Percentiles rank a stretch among this genome's conserved stretches.
Evolutionary conservation across 1,284 basidiomycete species (phyloP).

Genomic region (Ceratobasidium sp.): DNA sequence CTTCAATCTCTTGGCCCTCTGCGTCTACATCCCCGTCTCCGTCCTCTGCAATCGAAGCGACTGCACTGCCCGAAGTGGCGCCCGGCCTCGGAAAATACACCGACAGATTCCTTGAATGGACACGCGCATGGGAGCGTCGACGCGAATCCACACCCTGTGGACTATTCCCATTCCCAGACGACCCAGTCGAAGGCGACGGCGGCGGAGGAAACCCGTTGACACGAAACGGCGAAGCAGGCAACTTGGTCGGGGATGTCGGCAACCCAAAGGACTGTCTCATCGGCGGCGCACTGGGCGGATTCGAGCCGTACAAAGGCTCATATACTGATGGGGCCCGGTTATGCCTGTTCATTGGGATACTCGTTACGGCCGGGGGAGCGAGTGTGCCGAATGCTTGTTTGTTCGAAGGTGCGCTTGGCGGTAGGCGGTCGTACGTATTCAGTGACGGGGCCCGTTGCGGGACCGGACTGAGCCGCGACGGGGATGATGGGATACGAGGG

Average conservation of each 20-base stretch:
- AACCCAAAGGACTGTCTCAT: conserved; percentile 24
- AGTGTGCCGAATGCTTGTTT: conserved; percentile 50
- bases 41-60: conserved; percentile 75
- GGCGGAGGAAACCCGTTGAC: conserved; percentile 57
- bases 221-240: conserved; percentile 31
- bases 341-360: conserved; percentile 33
- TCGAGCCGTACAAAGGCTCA: conserved; percentile 38
- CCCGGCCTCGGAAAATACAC: conserved; percentile 89
- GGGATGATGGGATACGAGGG: conserved; percentile 54
- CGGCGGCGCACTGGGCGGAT: conserved; percentile 32
- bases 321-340: conserved; percentile 38
- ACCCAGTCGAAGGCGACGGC: conserved; percentile 56
- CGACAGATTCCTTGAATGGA: conserved; percentile 92
- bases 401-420: conserved; percentile 32
- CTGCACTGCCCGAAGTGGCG: conserved; percentile 57
- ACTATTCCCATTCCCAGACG: conserved; percentile 49
- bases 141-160: conserved; percentile 54
- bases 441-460: conserved; percentile 45
- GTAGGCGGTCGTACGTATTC: conserved; percentile 11
- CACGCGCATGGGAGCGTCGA: conserved; percentile 72
- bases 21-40: conserved; percentile 61
- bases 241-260: conserved; percentile 36
- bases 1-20: conserved; percentile 65
- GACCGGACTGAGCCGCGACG: conserved; percentile 48
- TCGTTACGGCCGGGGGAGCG: conserved; percentile 14